Percentiles rank a stretch among this genome's conserved stretches.
phyloP scores from a whole-genome alignment of 495 filamentous ascomycete species.

The Xylaria grammica region DNA sequence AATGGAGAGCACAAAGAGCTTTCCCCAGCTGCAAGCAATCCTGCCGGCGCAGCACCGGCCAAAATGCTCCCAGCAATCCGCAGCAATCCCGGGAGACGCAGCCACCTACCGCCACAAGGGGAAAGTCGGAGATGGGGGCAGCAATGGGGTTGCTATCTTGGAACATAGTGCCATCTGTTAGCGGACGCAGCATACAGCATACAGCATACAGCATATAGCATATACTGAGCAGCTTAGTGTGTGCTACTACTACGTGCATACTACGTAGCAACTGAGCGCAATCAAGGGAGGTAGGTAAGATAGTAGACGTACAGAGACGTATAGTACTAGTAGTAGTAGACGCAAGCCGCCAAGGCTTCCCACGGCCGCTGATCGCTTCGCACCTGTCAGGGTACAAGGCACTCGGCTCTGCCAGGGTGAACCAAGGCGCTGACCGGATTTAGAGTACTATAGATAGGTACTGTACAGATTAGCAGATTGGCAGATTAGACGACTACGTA shows the following conservation, averaged over 20 bases:
- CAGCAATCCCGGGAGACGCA: background rate
- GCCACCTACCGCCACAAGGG: conserved; percentile 8
- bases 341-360: no score
- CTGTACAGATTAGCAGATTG: background rate
- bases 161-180: conserved; percentile 2
- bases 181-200: background rate
- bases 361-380: no score
- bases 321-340: background rate
- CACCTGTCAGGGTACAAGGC: no score
- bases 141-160: background rate
- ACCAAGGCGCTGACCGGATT: background rate
- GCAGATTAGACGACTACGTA: no score
- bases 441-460: background rate
- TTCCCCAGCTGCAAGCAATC: conserved; percentile 17
- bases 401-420: no score
- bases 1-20: conserved; percentile 6
- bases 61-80: conserved; percentile 1
- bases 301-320: background rate
- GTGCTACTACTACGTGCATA: no score
- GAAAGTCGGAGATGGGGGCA: background rate
- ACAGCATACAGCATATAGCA: no score
- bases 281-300: no score
- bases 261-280: no score
- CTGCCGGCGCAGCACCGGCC: conserved; percentile 11
- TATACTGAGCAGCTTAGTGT: no score